Conservation (phyloP, 441 rosid species). For the Euphorbia corollata region DNA sequence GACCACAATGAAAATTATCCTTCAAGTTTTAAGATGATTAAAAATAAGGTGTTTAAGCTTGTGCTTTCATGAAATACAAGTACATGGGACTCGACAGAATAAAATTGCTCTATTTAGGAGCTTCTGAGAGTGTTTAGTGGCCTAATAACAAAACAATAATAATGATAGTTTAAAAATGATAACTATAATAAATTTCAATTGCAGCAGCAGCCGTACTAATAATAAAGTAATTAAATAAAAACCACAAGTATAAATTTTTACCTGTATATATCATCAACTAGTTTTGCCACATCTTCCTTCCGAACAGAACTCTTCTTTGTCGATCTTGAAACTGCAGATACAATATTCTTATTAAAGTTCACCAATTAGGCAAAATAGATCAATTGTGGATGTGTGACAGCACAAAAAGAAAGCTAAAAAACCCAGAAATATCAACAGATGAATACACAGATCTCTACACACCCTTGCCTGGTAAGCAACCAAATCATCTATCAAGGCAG, state of each 20-base stretch:
- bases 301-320: conserved; percentile 58
- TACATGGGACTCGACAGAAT: background rate
- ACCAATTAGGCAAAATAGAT: background rate
- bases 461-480: background rate
- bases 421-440: background rate
- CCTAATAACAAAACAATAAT: background rate
- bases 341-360: conserved; percentile 11
- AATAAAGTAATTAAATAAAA: background rate
- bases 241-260: conserved; percentile 14
- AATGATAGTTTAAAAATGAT: background rate
- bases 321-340: conserved; percentile 53
- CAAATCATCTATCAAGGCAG: background rate
- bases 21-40: background rate
- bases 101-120: background rate
- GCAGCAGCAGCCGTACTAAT: too few relatives aligned
- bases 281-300: conserved; percentile 80
- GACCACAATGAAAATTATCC: background rate
- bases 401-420: background rate
- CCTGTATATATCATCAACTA: conserved; percentile 92
- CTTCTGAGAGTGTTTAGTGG: background rate
- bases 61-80: background rate
- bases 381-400: background rate
- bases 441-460: background rate
- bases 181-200: background rate
- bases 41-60: background rate